Evolutionary conservation across 441 rosid species (phyloP).

Genomic region (Corymbia calophylla): DNA sequence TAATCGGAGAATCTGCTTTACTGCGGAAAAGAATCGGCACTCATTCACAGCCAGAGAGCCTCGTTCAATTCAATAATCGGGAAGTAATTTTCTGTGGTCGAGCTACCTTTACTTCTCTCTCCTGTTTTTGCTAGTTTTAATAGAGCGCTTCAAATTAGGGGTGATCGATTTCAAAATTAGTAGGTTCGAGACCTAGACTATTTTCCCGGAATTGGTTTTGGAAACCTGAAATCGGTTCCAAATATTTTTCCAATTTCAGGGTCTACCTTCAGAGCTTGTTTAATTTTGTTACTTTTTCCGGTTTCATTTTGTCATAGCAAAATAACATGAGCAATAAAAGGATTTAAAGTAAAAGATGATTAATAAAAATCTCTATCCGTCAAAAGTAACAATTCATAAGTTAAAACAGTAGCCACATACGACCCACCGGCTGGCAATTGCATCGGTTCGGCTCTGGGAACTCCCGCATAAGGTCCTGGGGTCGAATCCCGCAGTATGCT

Average conservation of each 20-base stretch:
- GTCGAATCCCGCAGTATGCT: too few species aligned
- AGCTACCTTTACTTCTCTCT: background rate
- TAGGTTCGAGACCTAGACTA: too few species aligned
- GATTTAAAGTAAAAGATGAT: too few species aligned
- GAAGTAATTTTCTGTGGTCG: background rate
- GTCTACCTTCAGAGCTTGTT: background rate
- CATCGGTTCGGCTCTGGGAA: too few species aligned
- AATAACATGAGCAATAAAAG: background rate
- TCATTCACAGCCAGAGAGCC: background rate
- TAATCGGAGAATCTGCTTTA: background rate
- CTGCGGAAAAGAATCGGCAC: background rate
- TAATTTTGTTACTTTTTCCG: too few species aligned
- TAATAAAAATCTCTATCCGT: fast-evolving
- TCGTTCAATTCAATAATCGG: background rate
- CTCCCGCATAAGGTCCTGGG: too few species aligned
- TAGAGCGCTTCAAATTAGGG: fast-evolving
- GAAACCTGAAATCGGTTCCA: too few species aligned
- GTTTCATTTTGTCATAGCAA: background rate
- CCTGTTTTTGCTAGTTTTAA: background rate
- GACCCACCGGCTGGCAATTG: too few species aligned
- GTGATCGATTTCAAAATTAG: too few species aligned
- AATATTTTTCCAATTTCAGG: too few species aligned
- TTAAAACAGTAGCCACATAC: too few species aligned
- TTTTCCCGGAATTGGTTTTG: too few species aligned
- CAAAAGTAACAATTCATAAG: background rate